Percentiles rank a stretch among this genome's conserved stretches.
Conservation (phyloP, 2,329 filamentous ascomycete species). For the Cadophora gregata region DNA sequence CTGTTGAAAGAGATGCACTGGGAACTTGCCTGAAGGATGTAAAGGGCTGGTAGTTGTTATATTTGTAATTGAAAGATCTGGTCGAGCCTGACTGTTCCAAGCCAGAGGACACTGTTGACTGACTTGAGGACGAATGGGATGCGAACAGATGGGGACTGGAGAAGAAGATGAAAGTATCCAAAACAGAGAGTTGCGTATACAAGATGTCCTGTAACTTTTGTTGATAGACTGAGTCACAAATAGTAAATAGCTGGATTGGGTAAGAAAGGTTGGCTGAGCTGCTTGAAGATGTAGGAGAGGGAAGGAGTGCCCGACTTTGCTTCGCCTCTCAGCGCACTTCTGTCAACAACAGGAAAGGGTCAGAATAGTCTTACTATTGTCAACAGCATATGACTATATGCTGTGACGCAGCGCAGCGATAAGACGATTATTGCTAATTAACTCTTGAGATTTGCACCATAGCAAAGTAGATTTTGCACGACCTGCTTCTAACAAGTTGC, state of each 20-base stretch:
- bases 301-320: conserved; percentile 2
- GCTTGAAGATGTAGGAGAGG: background rate
- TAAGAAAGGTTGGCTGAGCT: background rate
- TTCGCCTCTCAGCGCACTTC: background rate
- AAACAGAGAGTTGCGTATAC: background rate
- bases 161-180: conserved; percentile 2
- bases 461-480: background rate
- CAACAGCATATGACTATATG: background rate
- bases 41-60: background rate
- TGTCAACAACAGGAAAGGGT: background rate
- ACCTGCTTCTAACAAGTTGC: too few species aligned
- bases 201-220: background rate
- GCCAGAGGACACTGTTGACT: background rate
- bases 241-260: background rate
- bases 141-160: background rate
- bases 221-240: background rate
- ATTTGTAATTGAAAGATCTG: background rate
- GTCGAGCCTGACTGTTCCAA: background rate
- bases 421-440: too few species aligned
- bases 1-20: background rate
- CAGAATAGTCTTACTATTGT: background rate
- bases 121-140: background rate
- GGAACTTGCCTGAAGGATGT: background rate
- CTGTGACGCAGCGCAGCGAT: background rate
- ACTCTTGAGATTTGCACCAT: background rate